phyloP scores from a whole-genome alignment of 176 grass and related monocot genomes.

The Metroxylon sagu region DNA sequence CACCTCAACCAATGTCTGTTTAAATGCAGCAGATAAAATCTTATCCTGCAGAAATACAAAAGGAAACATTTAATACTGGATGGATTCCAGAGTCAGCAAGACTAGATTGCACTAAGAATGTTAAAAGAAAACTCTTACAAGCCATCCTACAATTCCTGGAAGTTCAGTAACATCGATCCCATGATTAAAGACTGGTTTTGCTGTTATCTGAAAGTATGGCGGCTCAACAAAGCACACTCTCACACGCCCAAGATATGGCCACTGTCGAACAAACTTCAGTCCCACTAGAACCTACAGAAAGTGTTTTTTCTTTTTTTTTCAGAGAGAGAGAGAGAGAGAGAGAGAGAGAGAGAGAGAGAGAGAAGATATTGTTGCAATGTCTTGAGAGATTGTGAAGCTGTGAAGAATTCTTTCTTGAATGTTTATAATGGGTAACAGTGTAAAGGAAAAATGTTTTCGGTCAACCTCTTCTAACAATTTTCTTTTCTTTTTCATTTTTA shows the following conservation, averaged over 20 bases:
- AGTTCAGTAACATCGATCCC: slow-evolving; percentile 92
- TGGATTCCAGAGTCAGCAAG: background rate
- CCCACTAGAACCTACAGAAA: slow-evolving; percentile 72
- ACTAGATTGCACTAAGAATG: slow-evolving; percentile 13
- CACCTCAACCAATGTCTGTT: slow-evolving; percentile 94
- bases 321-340: no score
- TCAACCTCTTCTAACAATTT: no score
- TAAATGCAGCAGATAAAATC: slow-evolving; percentile 81
- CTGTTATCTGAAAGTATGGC: slow-evolving; percentile 95
- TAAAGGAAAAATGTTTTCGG: no score
- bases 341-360: no score
- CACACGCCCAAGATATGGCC: slow-evolving; percentile 83
- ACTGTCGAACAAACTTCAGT: slow-evolving; percentile 75
- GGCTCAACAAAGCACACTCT: slow-evolving; percentile 93
- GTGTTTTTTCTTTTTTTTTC: background rate
- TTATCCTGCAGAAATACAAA: slow-evolving; percentile 59
- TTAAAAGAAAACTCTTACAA: slow-evolving; percentile 35
- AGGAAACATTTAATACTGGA: background rate
- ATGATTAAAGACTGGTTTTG: slow-evolving; percentile 77
- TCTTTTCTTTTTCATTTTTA: no score
- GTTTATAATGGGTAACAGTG: no score
- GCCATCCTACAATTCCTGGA: slow-evolving; percentile 92
- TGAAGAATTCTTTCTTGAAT: no score
- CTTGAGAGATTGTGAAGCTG: no score
- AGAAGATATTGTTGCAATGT: no score